Evolutionary conservation across 345 rosid genomes (phyloP).

Genomic region (Hibiscus syriacus): DNA sequence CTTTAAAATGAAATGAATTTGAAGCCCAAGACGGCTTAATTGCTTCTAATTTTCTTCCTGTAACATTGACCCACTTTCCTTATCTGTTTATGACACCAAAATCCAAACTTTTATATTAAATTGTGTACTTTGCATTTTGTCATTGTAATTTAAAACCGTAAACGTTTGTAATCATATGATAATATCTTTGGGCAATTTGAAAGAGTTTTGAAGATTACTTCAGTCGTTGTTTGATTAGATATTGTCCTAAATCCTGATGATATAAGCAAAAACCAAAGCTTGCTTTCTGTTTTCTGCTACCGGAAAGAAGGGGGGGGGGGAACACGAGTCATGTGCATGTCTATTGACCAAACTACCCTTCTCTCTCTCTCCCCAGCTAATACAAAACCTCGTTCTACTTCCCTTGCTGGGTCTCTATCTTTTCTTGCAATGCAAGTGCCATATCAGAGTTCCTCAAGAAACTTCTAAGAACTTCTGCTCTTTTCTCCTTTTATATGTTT

Average conservation of each 20-base stretch:
- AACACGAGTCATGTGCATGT: conserved; percentile 8
- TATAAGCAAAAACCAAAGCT: not conserved
- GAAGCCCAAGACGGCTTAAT: not conserved
- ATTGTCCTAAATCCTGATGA: not conserved
- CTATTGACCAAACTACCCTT: conserved; percentile 26
- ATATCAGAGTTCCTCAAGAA: conserved; percentile 7
- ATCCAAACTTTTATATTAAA: not conserved
- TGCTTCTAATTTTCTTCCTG: not conserved
- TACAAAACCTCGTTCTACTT: conserved; percentile 23
- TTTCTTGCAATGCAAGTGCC: no score
- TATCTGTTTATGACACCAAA: not conserved
- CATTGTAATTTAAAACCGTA: not conserved
- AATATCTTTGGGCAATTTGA: no score
- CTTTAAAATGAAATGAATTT: not conserved
- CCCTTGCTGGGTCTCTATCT: no score
- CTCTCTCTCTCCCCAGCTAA: conserved; percentile 16
- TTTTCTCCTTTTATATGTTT: not conserved
- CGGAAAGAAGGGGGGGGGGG: no score
- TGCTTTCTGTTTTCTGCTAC: not conserved
- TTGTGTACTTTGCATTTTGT: not conserved
- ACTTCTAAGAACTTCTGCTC: not conserved
- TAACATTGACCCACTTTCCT: not conserved
- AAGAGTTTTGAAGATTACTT: no score
- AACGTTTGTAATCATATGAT: not conserved
- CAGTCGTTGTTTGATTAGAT: not conserved